Base-by-base conservation (phyloP, 139 green algal genomes). In the Chlamydomonas asymmetrica region DNA sequence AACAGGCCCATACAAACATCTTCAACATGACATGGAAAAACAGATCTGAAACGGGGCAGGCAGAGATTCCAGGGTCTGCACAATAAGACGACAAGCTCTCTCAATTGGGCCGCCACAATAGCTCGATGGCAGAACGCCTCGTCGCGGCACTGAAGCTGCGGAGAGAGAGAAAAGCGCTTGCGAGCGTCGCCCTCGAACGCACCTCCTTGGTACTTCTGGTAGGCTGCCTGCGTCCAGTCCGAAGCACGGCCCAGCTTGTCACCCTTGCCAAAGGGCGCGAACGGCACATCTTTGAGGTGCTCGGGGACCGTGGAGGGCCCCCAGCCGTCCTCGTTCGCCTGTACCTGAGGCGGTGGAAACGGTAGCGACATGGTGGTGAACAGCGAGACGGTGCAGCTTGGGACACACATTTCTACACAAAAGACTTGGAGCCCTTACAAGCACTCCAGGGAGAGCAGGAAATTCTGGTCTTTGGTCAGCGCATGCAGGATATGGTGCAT, bases 271-370 rank as follows among this genome's bases (percentile, higher is more conserved):
- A 94, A 99, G 0, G 96, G 95, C 41, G 96, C 93, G 78, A 97
- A 99, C 0, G 97, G 97, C 20, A 99, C 82, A 62, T 95, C 93
- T 39, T 94, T 89, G 8, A 98, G 89, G 65, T 97, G 88, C 43
- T 90, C 81, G 25, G 96, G 96, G 3, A 97, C 79, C 2, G 71
- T 81, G 34, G 66, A 91, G 8, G 94, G 94, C 7, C 94, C 94
- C 94, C 94, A 98, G 0, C 91, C 94, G 32, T 97, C 93, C 25
- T 68, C 68, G 64, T 97, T 97, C 50, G 97, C 90, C 34, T 85
- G 73, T 20, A 98, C 80, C 2, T 85, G 71, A 6, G 94, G 91
- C n/a, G 97, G 81, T 4, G 78, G 56, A 35, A 93, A 94, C 64
- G 75, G 49, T 20, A 76, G 61, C 49, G 80, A 61, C 75, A 81